Evolutionary conservation across 2,329 filamentous ascomycete genomes (phyloP).

Genomic region (Fusarium sterilihyphosum): DNA sequence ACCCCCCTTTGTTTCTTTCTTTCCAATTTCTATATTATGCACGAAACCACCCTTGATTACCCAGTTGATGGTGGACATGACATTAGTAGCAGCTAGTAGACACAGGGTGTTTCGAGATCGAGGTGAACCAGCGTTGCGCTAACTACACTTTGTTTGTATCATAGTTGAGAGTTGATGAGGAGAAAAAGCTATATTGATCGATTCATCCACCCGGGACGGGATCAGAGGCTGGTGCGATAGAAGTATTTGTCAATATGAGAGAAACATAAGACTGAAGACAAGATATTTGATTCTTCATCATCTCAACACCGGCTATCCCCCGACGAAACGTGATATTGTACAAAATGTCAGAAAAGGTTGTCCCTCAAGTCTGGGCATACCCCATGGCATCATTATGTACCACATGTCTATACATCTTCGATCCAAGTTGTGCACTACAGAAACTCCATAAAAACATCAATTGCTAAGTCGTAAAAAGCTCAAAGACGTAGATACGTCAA

Average conservation of each 20-base stretch:
- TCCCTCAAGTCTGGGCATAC: neutral
- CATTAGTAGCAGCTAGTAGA: slow-evolving; percentile 1
- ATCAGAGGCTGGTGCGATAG: slow-evolving; percentile 10
- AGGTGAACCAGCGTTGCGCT: slow-evolving; percentile 3
- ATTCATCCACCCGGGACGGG: neutral
- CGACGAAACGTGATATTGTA: neutral
- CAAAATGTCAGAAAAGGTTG: neutral
- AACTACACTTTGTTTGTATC: slow-evolving; percentile 34
- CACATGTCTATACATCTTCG: neutral
- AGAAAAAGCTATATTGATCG: neutral
- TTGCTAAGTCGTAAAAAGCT: slow-evolving; percentile 32
- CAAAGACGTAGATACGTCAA: slow-evolving; percentile 14
- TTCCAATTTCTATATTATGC: slow-evolving; percentile 28
- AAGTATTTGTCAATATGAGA: slow-evolving; percentile 13
- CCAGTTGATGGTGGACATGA: neutral
- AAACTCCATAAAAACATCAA: slow-evolving; percentile 27
- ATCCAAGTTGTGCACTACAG: neutral
- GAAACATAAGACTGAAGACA: slow-evolving; percentile 10
- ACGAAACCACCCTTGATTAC: slow-evolving; percentile 8
- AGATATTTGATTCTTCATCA: slow-evolving; percentile 18
- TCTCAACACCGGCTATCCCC: neutral
- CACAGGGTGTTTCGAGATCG: neutral
- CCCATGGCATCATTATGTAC: no score
- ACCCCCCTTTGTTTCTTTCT: neutral
- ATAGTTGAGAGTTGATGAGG: slow-evolving; percentile 16